These are phyloP conservation scores for Trichomonas gallinae DNA, from an alignment of 208 protist species.

Conservation along the genomic window DNA sequence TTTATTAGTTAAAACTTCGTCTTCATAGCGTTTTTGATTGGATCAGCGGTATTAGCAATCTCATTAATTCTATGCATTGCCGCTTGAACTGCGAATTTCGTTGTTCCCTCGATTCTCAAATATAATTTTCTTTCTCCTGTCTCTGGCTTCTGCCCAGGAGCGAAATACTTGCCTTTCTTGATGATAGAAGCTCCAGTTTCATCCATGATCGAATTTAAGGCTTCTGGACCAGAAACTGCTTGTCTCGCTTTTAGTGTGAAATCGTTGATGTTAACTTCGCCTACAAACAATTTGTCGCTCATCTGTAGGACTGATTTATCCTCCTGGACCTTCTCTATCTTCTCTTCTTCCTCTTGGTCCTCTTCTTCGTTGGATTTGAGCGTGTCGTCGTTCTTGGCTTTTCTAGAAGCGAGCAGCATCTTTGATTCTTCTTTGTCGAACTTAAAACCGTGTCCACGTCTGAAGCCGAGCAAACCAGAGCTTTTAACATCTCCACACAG, in stretches of 20 bases:
- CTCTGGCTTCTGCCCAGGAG: constrained; percentile 43
- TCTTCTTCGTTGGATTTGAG: constrained; percentile 35
- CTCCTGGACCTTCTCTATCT: neutral
- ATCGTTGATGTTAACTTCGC: constrained; percentile 73
- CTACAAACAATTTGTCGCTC: neutral
- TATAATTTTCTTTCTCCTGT: constrained; percentile 62
- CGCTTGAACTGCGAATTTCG: constrained; percentile 38
- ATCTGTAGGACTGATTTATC: neutral
- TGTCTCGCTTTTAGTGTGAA: constrained; percentile 62
- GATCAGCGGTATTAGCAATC: constrained; percentile 44
- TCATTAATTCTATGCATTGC: constrained; percentile 50
- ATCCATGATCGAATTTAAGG: constrained; percentile 49
- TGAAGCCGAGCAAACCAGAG: neutral
- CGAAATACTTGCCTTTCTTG: constrained; percentile 51
- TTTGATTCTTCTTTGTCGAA: constrained; percentile 46
- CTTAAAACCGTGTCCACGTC: constrained; percentile 42
- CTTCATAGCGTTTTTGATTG: neutral
- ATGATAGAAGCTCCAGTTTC: constrained; percentile 54
- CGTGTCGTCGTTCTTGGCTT: constrained; percentile 31
- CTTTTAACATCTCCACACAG: neutral
- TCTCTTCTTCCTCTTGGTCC: constrained; percentile 24
- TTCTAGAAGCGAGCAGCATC: constrained; percentile 17
- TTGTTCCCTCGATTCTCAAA: constrained; percentile 57
- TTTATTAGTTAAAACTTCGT: neutral
- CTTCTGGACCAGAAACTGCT: constrained; percentile 43